A percentile compares a stretch with the other conserved stretches of the same genome.
Conservation (phyloP, 2,329 filamentous ascomycete genomes). For the Sporothrix pseudoabietina region DNA sequence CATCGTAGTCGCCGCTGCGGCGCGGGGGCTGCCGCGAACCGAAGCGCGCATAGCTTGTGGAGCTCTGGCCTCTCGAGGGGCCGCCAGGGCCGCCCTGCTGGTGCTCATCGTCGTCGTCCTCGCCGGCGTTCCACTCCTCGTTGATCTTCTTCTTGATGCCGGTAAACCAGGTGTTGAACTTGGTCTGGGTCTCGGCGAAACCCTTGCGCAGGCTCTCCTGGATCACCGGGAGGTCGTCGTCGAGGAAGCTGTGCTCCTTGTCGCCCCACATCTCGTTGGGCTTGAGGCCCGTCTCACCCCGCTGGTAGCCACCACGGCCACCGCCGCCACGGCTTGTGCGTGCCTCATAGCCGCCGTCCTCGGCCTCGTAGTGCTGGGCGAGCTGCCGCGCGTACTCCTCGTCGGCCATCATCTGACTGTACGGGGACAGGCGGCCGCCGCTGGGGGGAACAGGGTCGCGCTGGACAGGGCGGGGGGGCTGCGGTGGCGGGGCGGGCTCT, state of each 20-base stretch:
- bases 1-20: constrained; percentile 90
- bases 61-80: constrained; percentile 31
- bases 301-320: constrained; percentile 24
- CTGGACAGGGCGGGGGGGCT: constrained; percentile 62
- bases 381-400: constrained; percentile 88
- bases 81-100: constrained; percentile 18
- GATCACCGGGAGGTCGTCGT: constrained; percentile 93
- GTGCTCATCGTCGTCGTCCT: constrained; percentile 53
- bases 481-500: constrained; percentile 63
- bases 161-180: constrained; percentile 90
- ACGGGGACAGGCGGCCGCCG: constrained; percentile 67
- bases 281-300: constrained; percentile 48
- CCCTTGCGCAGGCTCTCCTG: constrained; percentile 91
- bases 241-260: constrained; percentile 85
- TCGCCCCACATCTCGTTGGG: constrained; percentile 64
- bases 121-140: constrained; percentile 77
- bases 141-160: constrained; percentile 92
- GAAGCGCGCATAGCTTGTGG: constrained; percentile 37
- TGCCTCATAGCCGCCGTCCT: constrained; percentile 57
- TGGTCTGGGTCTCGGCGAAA: constrained; percentile 89
- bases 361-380: constrained; percentile 81
- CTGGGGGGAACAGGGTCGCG: constrained; percentile 64
- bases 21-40: constrained; percentile 54
- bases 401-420: constrained; percentile 84
- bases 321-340: constrained; percentile 52